Evolutionary conservation across 2,329 filamentous ascomycete species (phyloP).

Genomic region (Teratosphaeria viscida): DNA sequence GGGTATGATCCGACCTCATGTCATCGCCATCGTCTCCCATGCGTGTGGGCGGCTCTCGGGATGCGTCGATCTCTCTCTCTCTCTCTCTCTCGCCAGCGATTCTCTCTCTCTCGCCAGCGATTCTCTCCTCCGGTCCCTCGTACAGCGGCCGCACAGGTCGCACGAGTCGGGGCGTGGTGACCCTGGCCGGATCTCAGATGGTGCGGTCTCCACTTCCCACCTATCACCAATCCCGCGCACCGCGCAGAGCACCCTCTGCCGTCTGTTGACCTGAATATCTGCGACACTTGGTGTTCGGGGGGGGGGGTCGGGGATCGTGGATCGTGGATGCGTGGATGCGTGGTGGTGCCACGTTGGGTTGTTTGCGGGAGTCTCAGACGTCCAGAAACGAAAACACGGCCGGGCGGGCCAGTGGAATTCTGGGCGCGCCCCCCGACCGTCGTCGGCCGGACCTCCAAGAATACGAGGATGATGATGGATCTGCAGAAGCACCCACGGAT

Average conservation of each 20-base stretch:
- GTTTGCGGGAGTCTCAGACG: background rate
- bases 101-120: no score
- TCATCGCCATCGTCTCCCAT: background rate
- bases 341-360: background rate
- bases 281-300: background rate
- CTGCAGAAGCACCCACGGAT: background rate
- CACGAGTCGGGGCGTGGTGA: background rate
- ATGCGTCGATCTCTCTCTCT: no score
- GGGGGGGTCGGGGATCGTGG: no score
- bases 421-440: background rate
- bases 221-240: background rate
- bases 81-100: no score
- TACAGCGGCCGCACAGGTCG: background rate
- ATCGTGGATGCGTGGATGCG: no score
- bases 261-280: background rate
- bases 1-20: background rate
- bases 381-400: background rate
- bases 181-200: background rate
- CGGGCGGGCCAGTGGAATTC: background rate
- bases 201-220: background rate
- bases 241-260: background rate
- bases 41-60: background rate
- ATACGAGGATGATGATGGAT: background rate
- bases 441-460: background rate
- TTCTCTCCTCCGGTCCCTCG: background rate